A percentile compares a stretch with the other conserved stretches of the same genome.
Evolutionary conservation across 2,329 filamentous ascomycete genomes (phyloP).

Genomic region (Dothidotthia symphoricarpi): DNA sequence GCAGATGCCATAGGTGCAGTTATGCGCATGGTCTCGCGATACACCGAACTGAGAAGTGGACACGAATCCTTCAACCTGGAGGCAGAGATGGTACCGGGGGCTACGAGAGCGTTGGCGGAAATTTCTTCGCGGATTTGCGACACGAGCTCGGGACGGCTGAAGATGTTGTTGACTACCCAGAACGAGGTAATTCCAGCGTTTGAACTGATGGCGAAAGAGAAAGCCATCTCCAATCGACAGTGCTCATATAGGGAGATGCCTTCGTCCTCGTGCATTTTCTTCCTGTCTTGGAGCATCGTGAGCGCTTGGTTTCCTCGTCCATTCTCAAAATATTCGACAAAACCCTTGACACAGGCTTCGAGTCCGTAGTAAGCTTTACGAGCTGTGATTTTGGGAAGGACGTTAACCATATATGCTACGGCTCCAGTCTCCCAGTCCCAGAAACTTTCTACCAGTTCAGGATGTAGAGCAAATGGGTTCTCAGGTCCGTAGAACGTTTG

Average conservation of each 20-base stretch:
- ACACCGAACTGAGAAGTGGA: constrained; percentile 48
- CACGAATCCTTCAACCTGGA: constrained; percentile 40
- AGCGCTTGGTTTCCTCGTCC: constrained; percentile 21
- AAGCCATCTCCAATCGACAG: constrained; percentile 24
- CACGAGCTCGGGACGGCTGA: constrained; percentile 42
- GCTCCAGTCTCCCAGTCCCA: constrained; percentile 45
- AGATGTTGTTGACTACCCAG: constrained; percentile 49
- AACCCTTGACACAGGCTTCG: constrained; percentile 27
- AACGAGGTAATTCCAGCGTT: constrained; percentile 49
- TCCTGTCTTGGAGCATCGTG: constrained; percentile 24
- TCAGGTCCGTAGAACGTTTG: constrained; percentile 46
- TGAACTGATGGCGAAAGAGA: constrained; percentile 39
- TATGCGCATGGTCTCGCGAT: constrained; percentile 49
- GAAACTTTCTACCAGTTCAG: constrained; percentile 41
- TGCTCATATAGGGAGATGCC: constrained; percentile 18
- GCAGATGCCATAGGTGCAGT: constrained; percentile 41
- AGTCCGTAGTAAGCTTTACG: constrained; percentile 42
- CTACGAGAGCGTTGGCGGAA: constrained; percentile 17
- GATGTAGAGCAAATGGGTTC: constrained; percentile 44
- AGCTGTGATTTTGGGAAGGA: constrained; percentile 40
- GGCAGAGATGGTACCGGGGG: constrained; percentile 37
- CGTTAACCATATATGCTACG: constrained; percentile 28
- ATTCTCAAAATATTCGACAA: constrained; percentile 28
- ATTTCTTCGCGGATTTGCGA: constrained; percentile 45
- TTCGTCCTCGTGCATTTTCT: constrained; percentile 13